Evolutionary conservation across 2,329 filamentous ascomycete species (phyloP).

Genomic region (Mycosphaerelloides madeirae): DNA sequence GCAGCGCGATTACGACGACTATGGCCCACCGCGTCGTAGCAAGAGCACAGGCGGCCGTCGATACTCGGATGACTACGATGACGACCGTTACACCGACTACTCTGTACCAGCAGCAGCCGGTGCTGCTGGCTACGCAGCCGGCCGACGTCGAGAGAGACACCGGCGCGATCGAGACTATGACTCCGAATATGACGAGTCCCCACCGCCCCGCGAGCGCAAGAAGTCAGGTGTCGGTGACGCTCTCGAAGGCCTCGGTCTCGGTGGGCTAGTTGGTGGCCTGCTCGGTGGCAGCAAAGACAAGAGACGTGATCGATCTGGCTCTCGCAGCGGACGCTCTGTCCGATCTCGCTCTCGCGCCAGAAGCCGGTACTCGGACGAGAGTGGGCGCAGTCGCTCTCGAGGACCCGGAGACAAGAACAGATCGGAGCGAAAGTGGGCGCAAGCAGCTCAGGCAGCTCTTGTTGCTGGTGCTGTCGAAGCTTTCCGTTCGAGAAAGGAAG

Average conservation of each 20-base stretch:
- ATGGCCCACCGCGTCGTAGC: slow-evolving; percentile 51
- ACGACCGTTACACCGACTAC: slow-evolving; percentile 53
- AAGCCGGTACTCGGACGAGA: slow-evolving; percentile 42
- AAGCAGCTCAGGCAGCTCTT: slow-evolving; percentile 86
- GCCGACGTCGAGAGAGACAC: slow-evolving; percentile 29
- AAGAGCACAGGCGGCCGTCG: slow-evolving; percentile 54
- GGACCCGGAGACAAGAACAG: slow-evolving; percentile 52
- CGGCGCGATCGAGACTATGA: slow-evolving; percentile 46
- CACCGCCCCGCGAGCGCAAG: slow-evolving; percentile 42
- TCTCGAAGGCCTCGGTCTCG: slow-evolving; percentile 55
- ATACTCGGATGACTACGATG: slow-evolving; percentile 50
- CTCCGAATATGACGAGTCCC: slow-evolving; percentile 41
- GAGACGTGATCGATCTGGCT: slow-evolving; percentile 60
- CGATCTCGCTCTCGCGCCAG: slow-evolving; percentile 48
- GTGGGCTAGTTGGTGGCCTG: slow-evolving; percentile 48
- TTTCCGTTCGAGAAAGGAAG: slow-evolving; percentile 82
- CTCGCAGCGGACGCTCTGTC: slow-evolving; percentile 42
- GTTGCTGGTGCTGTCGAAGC: slow-evolving; percentile 88
- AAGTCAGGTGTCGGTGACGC: slow-evolving; percentile 60
- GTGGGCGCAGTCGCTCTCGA: slow-evolving; percentile 49
- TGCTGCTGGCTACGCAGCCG: slow-evolving; percentile 35
- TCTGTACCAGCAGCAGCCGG: slow-evolving; percentile 41
- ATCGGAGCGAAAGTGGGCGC: slow-evolving; percentile 59
- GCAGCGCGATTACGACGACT: slow-evolving; percentile 39
- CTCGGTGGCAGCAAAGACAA: slow-evolving; percentile 46